Base-by-base conservation (phyloP, 164 flowering plant genomes). In the Echeveria elegans region DNA sequence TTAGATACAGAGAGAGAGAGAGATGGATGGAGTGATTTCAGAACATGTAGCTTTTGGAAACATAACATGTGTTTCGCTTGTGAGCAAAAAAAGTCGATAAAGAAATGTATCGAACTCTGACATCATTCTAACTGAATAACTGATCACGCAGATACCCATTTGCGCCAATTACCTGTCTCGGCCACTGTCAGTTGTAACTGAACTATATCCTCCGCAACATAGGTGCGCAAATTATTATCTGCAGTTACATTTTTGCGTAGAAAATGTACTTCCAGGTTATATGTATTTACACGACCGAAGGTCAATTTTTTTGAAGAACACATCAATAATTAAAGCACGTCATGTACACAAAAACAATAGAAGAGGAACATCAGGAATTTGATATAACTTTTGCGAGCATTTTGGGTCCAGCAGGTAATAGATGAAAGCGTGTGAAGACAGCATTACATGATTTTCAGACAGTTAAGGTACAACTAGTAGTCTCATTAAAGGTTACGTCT, bases 41-140 rank as follows among this genome's bases (percentile, higher is more conserved):
- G n/a, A n/a, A n/a, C n/a, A n/a, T 50, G 56, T 50, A 21, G 56
- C 56, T n/a, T 50, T n/a, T 24, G 56, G 56, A 50, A 50, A 50
- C 56, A 50, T 23, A 26, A 26, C 56, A 50, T 50, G 56, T 50
- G 26, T 50, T 50, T 50, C 4, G 26, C 26, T 23, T n/a, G 6
- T 2, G 56, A n/a, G 47, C 15, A 2, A 43, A 43, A 18, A 50
- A 43, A 43, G 10, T 0, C 21, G 23, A 23, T 5, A n/a, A 19
- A 1, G 56, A 50, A 50, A 23, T 50, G 28, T 23, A 26, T 21
- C 56, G n/a, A n/a, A n/a, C n/a, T n/a, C n/a, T 10, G 10, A 43
- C 37, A 34, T 3, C 37, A 34, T 7, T 34, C 3, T 43, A 43
- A 43, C 47, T 43, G 47, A 43, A 43, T 43, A 43, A 43, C 15